phyloP scores from a whole-genome alignment of 1,284 basidiomycete genomes.

The Leccinum proximum region DNA sequence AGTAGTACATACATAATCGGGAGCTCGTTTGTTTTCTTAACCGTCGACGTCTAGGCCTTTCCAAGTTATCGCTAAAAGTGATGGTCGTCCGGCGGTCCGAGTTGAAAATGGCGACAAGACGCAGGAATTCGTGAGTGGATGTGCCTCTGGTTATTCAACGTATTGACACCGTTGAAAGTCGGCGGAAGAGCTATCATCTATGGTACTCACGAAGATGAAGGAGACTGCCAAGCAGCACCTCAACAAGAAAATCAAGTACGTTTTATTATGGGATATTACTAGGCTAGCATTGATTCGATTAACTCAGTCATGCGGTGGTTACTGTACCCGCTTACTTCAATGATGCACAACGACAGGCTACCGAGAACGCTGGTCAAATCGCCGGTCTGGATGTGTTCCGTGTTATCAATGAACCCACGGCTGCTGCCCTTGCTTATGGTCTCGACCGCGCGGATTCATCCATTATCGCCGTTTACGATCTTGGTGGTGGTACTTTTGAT shows the following conservation, averaged over 20 bases:
- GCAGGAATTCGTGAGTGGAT: constrained; percentile 57
- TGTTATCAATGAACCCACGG: constrained; percentile 99
- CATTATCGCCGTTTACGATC: constrained; percentile 95
- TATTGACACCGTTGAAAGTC: constrained; percentile 43
- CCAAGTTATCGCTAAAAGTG: constrained; percentile 70
- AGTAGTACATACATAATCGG: not conserved
- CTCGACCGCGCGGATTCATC: constrained; percentile 83
- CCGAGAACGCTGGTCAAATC: constrained; percentile 96
- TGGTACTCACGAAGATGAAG: constrained; percentile 92
- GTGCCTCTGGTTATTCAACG: not conserved
- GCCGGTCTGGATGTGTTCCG: constrained; percentile 97
- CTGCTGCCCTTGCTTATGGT: constrained; percentile 97
- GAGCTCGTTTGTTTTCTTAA: not conserved
- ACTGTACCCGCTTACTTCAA: constrained; percentile 99
- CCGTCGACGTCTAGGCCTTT: constrained; percentile 57
- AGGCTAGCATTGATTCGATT: constrained; percentile 5
- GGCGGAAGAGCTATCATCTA: constrained; percentile 81
- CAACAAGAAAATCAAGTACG: constrained; percentile 93
- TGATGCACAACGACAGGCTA: constrained; percentile 98
- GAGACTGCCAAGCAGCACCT: constrained; percentile 93
- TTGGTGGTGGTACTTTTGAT: constrained; percentile 96
- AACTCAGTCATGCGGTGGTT: constrained; percentile 72
- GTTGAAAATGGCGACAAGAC: constrained; percentile 77
- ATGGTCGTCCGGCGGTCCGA: constrained; percentile 73
- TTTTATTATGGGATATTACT: not conserved